Conservation (phyloP, 2,329 filamentous ascomycete species). For the Aureobasidium melanogenum region DNA sequence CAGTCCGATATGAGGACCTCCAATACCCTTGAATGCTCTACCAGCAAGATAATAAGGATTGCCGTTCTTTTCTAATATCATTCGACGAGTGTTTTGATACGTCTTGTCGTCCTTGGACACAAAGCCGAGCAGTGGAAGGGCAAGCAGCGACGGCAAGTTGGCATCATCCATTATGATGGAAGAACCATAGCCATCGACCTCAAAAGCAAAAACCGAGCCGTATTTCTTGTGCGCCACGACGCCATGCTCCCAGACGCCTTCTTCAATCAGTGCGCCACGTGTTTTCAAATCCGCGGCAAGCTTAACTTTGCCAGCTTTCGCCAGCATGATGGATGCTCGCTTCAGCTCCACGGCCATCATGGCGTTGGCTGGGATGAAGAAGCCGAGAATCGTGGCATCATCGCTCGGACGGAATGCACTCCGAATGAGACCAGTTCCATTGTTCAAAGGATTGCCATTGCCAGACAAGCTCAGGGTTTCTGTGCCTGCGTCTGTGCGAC, state of each 20-base stretch:
- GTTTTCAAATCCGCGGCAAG: constrained; percentile 42
- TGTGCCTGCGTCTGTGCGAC: constrained; percentile 70
- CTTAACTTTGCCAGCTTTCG: constrained; percentile 46
- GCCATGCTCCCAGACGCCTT: constrained; percentile 77
- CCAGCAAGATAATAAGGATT: constrained; percentile 89
- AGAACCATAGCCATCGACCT: constrained; percentile 80
- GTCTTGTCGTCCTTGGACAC: constrained; percentile 53
- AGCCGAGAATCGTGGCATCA: constrained; percentile 88
- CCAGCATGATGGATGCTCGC: constrained; percentile 63
- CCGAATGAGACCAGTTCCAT: constrained; percentile 73
- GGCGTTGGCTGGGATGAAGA: constrained; percentile 90
- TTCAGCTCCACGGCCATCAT: constrained; percentile 89
- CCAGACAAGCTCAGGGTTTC: constrained; percentile 80
- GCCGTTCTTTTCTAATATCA: constrained; percentile 62
- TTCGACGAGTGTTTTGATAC: constrained; percentile 82
- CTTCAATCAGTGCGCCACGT: constrained; percentile 57
- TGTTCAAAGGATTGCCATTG: constrained; percentile 83
- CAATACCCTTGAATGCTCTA: constrained; percentile 72
- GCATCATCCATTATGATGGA: constrained; percentile 82
- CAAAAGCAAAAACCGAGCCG: constrained; percentile 74
- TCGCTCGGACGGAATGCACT: constrained; percentile 93
- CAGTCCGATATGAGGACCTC: constrained; percentile 76
- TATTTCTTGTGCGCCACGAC: constrained; percentile 67
- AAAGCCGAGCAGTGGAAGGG: constrained; percentile 72
- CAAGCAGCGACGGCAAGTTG: constrained; percentile 73